Evolutionary conservation across 805 yeast species (phyloP).

Genomic region (Wickerhamomyces ciferrii): DNA sequence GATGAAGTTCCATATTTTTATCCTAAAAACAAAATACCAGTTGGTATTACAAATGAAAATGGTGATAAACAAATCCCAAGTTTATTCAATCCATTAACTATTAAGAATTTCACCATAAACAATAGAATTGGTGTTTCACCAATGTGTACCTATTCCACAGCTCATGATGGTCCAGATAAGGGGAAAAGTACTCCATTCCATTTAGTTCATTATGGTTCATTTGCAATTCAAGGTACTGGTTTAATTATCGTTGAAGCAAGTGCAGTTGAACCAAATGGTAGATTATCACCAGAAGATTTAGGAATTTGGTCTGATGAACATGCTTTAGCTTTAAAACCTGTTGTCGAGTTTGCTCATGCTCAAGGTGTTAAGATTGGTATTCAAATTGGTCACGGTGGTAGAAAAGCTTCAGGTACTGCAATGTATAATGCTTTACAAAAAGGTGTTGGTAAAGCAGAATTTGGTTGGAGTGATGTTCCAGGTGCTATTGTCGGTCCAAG

Average conservation of each 20-base stretch:
- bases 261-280: slow-evolving; percentile 35
- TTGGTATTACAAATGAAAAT: background rate
- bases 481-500: slow-evolving; percentile 42
- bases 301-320: slow-evolving; percentile 50
- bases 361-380: slow-evolving; percentile 42
- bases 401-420: slow-evolving; percentile 37
- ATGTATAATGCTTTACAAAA: slow-evolving; percentile 25
- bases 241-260: slow-evolving; percentile 41
- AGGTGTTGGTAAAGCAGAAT: slow-evolving; percentile 25
- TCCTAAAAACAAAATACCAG: background rate
- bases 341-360: slow-evolving; percentile 41
- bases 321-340: slow-evolving; percentile 31
- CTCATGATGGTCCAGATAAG: slow-evolving; percentile 18
- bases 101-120: slow-evolving; percentile 23
- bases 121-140: slow-evolving; percentile 55
- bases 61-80: slow-evolving; percentile 7
- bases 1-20: background rate
- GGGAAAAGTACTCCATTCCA: slow-evolving; percentile 42
- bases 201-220: slow-evolving; percentile 40
- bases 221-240: slow-evolving; percentile 45
- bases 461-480: slow-evolving; percentile 33
- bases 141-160: slow-evolving; percentile 47
- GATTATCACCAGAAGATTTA: slow-evolving; percentile 37
- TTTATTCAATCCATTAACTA: slow-evolving; percentile 15
- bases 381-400: slow-evolving; percentile 53